Evolutionary conservation across 495 filamentous ascomycete species (phyloP).

Genomic region (Lophiotrema nucula): DNA sequence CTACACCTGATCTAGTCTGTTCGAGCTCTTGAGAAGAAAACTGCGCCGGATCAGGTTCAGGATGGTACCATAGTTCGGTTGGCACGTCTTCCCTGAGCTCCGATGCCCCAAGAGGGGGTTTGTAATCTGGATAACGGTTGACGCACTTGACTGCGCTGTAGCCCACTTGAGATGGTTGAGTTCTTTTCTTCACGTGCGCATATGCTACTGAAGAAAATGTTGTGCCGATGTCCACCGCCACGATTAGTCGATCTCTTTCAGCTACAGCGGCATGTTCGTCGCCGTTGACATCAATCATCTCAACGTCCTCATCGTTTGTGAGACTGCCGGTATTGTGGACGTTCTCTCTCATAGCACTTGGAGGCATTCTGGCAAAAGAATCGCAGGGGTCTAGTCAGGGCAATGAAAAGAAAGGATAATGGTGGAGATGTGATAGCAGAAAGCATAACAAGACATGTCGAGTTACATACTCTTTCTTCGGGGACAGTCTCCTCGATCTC

Average conservation of each 20-base stretch:
- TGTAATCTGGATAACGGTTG: slow-evolving; percentile 1
- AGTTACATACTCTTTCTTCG: too few species aligned
- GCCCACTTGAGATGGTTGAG: neutral
- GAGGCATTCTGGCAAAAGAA: too few species aligned
- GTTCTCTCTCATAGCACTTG: too few species aligned
- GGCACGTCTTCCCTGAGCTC: neutral
- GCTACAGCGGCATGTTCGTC: neutral
- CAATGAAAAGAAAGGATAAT: too few species aligned
- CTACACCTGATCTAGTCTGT: too few species aligned
- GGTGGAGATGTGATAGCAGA: too few species aligned
- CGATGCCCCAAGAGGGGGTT: neutral
- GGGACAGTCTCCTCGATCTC: too few species aligned
- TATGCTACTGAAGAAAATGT: slow-evolving; percentile 9
- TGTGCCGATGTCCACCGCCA: slow-evolving; percentile 2
- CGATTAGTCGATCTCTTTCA: neutral
- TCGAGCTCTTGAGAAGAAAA: too few species aligned
- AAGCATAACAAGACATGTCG: too few species aligned
- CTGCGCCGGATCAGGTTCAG: too few species aligned
- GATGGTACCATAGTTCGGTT: slow-evolving; percentile 5
- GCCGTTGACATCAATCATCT: neutral
- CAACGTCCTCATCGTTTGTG: neutral
- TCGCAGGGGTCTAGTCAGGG: too few species aligned
- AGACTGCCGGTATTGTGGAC: too few species aligned
- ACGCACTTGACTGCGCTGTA: neutral
- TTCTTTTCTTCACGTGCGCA: neutral